Evolutionary conservation across 1,139 yeast species (phyloP), one percentile per base, ranked within the genome.

Genomic region (Spathaspora sp.): DNA sequence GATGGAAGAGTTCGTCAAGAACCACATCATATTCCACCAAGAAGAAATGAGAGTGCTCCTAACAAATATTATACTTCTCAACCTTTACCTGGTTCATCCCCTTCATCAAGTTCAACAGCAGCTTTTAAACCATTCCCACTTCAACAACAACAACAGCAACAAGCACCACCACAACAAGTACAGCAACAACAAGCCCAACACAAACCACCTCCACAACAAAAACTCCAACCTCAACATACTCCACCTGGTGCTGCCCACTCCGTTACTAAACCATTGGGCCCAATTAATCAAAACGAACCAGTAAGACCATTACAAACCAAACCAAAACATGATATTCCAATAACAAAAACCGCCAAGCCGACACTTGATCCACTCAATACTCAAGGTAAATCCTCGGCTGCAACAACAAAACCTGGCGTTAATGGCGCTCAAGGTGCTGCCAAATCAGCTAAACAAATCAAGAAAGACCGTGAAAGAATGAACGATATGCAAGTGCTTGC

Each of bases 401-500:
- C n/a, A n/a, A n/a, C n/a, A n/a, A n/a, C 39, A 23, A 38, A n/a
- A 37, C 36, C 36, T 2, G 36, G 36, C 4, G 7, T 20, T 20
- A 20, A 20, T 20, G 17, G 39, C 16, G 6, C 17, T 13, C 38
- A 34, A 18, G 16, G 23, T n/a, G 18, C 60, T 13, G 55, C 60
- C 60, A 70, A 74, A 51, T 59, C 72, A 26, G 70, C 78, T 20
- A 73, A 73, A 56, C 76, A 71, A 56, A 66, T 68, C 64, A 80
- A 71, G 82, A 83, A 65, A 43, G 79, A 81, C 74, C 69, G 80
- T 80, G 83, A 89, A 37, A 82, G 87, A 44, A 78, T 91, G 80
- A 85, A 87, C 38, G 97, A 93, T 55, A 81, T 86, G 47, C 97
- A 93, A 68, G 80, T 90, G 38, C 81, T 95, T 80, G 84, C 87